A percentile compares a stretch with the other conserved stretches of the same genome.
phyloP scores from a whole-genome alignment of 148 eudicot species.

The Arbutus unedo region DNA sequence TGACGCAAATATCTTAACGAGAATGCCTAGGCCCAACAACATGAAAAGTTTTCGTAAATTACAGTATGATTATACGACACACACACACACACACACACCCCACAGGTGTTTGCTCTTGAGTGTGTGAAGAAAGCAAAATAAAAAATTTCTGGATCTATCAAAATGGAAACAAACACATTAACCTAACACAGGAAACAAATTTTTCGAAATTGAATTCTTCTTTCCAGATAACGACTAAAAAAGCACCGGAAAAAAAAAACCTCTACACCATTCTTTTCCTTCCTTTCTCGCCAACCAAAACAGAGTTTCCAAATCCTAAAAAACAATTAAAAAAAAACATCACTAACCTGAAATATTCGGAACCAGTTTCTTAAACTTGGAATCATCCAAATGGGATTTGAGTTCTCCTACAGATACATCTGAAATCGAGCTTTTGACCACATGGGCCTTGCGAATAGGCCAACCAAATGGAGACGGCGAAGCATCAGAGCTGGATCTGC shows the following conservation, averaged over 20 bases:
- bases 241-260: too few relatives aligned
- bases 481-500: constrained; percentile 47
- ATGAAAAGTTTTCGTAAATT: neutral
- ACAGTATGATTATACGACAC: neutral
- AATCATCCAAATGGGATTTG: constrained; percentile 30
- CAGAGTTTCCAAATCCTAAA: neutral
- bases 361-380: constrained; percentile 49
- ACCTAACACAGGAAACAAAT: neutral
- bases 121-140: neutral
- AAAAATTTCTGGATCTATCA: neutral
- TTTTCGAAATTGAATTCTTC: neutral
- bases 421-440: constrained; percentile 24
- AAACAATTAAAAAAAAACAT: neutral
- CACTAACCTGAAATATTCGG: constrained; percentile 58
- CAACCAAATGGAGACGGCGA: constrained; percentile 64
- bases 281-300: constrained; percentile 6
- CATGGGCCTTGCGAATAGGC: constrained; percentile 65
- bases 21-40: neutral
- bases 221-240: neutral
- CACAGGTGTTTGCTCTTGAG: neutral
- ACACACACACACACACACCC: neutral
- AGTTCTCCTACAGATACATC: constrained; percentile 18
- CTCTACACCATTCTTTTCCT: neutral
- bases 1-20: too few relatives aligned
- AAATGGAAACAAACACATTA: neutral